Evolutionary conservation across 768 basidiomycete genomes (phyloP).

Genomic region (Boletus tylopilopsis): DNA sequence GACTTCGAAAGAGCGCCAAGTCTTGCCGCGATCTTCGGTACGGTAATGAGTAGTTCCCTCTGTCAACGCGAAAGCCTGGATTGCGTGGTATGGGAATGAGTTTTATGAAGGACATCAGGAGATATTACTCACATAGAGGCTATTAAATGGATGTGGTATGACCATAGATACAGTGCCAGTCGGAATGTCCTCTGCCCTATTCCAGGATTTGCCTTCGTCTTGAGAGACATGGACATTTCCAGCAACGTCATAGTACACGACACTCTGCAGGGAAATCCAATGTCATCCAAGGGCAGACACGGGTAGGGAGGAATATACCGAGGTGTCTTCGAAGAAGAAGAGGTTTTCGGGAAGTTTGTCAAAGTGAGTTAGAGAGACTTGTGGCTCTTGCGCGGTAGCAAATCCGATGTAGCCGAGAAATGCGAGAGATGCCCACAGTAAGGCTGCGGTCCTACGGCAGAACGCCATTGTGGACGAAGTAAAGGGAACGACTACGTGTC

Average conservation of each 20-base stretch:
- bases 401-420: conserved; percentile 21
- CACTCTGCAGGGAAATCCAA: conserved; percentile 38
- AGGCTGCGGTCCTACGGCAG: conserved; percentile 25
- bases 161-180: conserved; percentile 63
- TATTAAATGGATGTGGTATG: conserved; percentile 85
- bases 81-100: not conserved
- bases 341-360: conserved; percentile 69
- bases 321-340: conserved; percentile 92
- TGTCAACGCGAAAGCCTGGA: conserved; percentile 85
- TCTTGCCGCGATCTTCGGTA: conserved; percentile 81
- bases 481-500: conserved; percentile 10
- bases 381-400: conserved; percentile 42
- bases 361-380: conserved; percentile 51
- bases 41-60: conserved; percentile 75
- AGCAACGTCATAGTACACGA: conserved; percentile 78
- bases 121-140: conserved; percentile 52
- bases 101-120: not conserved
- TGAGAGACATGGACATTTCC: conserved; percentile 73
- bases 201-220: conserved; percentile 83
- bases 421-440: conserved; percentile 24
- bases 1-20: conserved; percentile 81
- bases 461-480: conserved; percentile 26
- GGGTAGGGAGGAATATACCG: conserved; percentile 51
- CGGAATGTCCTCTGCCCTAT: conserved; percentile 45
- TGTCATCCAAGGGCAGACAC: not conserved